Percentiles rank a stretch among this genome's conserved stretches.
These are phyloP conservation scores for Eragrostis nindensis DNA, from an alignment of 176 grass and related monocot species.

Conservation along the genomic window DNA sequence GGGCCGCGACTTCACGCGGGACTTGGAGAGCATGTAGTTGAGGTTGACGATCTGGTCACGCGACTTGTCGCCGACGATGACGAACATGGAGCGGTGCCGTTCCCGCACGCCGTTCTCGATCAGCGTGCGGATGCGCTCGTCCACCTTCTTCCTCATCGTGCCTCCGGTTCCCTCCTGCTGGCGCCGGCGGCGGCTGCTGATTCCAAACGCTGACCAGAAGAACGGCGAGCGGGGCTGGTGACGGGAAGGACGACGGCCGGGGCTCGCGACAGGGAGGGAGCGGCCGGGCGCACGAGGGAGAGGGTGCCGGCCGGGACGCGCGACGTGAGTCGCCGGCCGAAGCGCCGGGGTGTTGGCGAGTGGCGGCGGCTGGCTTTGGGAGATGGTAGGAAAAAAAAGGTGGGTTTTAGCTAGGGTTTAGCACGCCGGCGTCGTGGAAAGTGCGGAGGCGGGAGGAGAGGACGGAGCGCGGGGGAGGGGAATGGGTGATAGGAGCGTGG, in stretches of 20 bases:
- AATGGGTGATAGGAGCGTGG: too few relatives aligned
- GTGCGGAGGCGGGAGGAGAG: too few relatives aligned
- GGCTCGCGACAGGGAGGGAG: too few relatives aligned
- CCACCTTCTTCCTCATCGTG: conserved; percentile 96
- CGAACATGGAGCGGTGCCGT: conserved; percentile 86
- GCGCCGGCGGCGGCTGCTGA: not conserved
- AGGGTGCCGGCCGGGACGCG: too few relatives aligned
- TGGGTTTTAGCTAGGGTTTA: not conserved
- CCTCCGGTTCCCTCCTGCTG: not conserved
- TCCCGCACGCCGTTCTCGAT: conserved; percentile 86
- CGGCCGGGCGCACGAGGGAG: too few relatives aligned
- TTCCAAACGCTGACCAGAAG: not conserved
- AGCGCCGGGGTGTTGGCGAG: too few relatives aligned
- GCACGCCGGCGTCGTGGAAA: not conserved
- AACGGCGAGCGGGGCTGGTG: too few relatives aligned
- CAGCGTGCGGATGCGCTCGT: conserved; percentile 82
- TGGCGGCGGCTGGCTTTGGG: not conserved
- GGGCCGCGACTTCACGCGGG: conserved; percentile 70
- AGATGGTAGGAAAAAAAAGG: too few relatives aligned
- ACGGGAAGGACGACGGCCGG: too few relatives aligned
- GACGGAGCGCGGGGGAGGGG: too few relatives aligned
- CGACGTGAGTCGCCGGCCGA: too few relatives aligned
- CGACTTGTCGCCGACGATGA: conserved; percentile 96
- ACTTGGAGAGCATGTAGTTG: conserved; percentile 88
- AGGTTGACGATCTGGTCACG: conserved; percentile 91